These are phyloP conservation scores for Aspergillus thermomutatus DNA, from an alignment of 2,329 filamentous ascomycete species.

Conservation along the genomic window DNA sequence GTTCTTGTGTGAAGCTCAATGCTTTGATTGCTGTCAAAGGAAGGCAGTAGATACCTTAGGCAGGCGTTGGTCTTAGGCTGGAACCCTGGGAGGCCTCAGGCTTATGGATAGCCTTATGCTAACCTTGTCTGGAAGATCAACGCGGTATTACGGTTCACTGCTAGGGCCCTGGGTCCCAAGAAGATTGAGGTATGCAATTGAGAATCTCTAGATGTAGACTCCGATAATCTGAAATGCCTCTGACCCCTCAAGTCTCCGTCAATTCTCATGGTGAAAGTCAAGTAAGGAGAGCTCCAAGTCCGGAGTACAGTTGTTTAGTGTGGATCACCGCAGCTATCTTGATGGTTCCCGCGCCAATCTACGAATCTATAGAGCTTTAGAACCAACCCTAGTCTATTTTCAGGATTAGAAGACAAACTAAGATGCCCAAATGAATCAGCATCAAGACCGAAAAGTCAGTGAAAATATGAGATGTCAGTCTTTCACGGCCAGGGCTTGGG, in stretches of 20 bases:
- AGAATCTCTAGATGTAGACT: no score
- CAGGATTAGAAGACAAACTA: background rate
- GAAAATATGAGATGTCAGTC: background rate
- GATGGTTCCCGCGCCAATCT: background rate
- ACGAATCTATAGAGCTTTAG: background rate
- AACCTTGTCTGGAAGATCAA: no score
- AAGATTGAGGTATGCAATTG: background rate
- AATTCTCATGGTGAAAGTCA: background rate
- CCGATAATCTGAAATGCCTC: no score
- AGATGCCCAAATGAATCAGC: background rate
- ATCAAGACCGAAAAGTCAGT: background rate
- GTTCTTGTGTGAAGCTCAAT: background rate
- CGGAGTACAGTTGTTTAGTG: background rate
- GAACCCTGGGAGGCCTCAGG: no score
- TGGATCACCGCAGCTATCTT: background rate
- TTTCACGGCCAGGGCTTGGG: background rate
- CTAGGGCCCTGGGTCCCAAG: no score
- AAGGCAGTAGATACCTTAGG: background rate
- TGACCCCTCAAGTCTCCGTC: background rate
- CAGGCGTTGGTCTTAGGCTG: no score
- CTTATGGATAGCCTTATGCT: no score
- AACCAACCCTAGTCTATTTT: background rate
- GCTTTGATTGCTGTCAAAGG: no score
- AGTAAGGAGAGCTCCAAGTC: background rate
- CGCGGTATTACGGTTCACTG: no score